A percentile compares a stretch with the other conserved stretches of the same genome.
These are phyloP conservation scores for Lobosporangium transversale DNA, from an alignment of 192 early-diverging fungal genomes.

Conservation along the genomic window DNA sequence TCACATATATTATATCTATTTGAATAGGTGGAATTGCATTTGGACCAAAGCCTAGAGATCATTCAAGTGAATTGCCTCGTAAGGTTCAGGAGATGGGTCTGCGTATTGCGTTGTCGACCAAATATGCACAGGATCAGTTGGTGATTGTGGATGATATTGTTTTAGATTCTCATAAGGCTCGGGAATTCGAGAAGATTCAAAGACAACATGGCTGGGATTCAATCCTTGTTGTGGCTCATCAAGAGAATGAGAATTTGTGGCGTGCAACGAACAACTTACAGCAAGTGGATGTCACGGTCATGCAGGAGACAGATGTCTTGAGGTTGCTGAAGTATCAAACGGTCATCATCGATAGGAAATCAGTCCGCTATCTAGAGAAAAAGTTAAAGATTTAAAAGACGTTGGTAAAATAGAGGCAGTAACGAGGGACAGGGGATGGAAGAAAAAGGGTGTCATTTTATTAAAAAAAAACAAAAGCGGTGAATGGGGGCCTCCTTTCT, in stretches of 20 bases:
- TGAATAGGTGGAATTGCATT: slow-evolving; percentile 84
- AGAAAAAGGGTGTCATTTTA: too few species aligned
- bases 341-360: slow-evolving; percentile 73
- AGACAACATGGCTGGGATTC: slow-evolving; percentile 57
- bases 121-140: slow-evolving; percentile 91
- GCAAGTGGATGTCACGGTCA: slow-evolving; percentile 66
- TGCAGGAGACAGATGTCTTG: slow-evolving; percentile 74
- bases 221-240: slow-evolving; percentile 50
- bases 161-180: slow-evolving; percentile 65
- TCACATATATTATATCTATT: too few species aligned
- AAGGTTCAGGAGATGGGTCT: slow-evolving; percentile 90
- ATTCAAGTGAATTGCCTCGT: slow-evolving; percentile 81
- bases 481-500: too few species aligned
- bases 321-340: slow-evolving; percentile 73
- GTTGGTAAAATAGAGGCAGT: too few species aligned
- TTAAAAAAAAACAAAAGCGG: too few species aligned
- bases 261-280: slow-evolving; percentile 71
- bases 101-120: slow-evolving; percentile 85
- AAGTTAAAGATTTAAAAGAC: slow-evolving; percentile 54
- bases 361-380: slow-evolving; percentile 68
- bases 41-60: slow-evolving; percentile 90
- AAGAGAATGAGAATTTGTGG: slow-evolving; percentile 59
- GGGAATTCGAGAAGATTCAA: slow-evolving; percentile 58
- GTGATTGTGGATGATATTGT: slow-evolving; percentile 79
- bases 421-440: too few species aligned